Evolutionary conservation across 441 rosid species (phyloP).

Genomic region (Syzygium syzygioides): DNA sequence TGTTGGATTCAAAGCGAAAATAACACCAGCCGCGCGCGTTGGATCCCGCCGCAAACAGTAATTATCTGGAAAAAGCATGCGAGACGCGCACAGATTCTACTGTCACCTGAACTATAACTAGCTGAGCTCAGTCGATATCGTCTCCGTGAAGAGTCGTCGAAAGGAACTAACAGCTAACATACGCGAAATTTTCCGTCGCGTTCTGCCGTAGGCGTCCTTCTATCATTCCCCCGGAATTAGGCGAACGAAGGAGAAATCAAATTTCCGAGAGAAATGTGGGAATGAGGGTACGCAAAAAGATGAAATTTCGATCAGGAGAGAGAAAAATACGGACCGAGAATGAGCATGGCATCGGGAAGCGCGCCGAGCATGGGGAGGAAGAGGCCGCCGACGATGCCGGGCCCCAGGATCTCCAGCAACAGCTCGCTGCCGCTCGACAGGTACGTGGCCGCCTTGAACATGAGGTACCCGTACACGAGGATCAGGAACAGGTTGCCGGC

Average conservation of each 20-base stretch:
- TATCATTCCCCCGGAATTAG: neutral
- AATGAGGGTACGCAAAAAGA: neutral
- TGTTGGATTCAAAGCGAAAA: neutral
- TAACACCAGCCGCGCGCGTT: neutral
- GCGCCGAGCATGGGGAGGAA: slow-evolving; percentile 27
- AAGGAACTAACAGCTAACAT: neutral
- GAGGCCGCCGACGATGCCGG: slow-evolving; percentile 25
- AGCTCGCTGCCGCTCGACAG: neutral
- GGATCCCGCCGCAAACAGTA: neutral
- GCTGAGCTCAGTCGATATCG: neutral
- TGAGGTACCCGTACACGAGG: slow-evolving; percentile 3
- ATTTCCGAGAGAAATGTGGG: neutral
- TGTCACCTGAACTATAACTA: rapidly evolving
- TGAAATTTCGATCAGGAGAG: neutral
- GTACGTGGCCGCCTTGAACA: neutral
- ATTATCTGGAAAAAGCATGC: neutral
- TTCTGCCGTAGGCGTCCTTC: neutral
- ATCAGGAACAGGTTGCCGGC: neutral
- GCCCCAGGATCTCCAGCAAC: slow-evolving; percentile 21
- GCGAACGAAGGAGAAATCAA: neutral
- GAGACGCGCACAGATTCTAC: rapidly evolving
- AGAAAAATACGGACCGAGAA: slow-evolving; percentile 13
- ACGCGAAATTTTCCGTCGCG: neutral
- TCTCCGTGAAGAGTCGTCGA: neutral
- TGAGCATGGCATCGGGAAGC: slow-evolving; percentile 28